Evolutionary conservation across 164 flowering plant genomes (phyloP), one percentile per base, ranked within the genome.

Genomic region (Magnolia sinica): DNA sequence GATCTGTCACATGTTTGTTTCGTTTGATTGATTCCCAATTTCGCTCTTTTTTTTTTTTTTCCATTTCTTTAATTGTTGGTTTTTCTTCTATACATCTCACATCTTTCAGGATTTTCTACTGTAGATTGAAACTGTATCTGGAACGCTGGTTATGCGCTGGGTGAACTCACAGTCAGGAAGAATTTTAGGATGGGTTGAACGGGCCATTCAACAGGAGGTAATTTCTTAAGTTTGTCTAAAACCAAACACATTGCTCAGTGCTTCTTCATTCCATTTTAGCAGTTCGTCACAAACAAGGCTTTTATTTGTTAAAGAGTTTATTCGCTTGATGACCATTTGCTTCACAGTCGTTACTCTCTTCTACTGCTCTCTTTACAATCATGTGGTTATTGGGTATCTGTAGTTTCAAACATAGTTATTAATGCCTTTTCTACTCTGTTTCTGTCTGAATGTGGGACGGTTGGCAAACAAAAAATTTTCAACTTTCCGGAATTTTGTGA

Each of bases 81-180:
- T 14, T 59, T 59, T 37, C 45, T 74, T 74, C 31, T 19, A 27
- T 74, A 50, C 5, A 37, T 74, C 19, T 31, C 22, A 0, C 76
- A 68, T 68, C 51, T 73, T 27, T 78, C 37, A 67, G 27, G 3
- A 61, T 63, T 80, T 66, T 18, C 71, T 50, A 59, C 45, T 75
- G 64, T 66, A 95, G 99, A 84, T 96, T 84, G 99, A 94, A 83
- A 79, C 92, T 64, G 77, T 89, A 78, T 94, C 99, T 77, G 99
- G 98, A 73, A 94, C 96, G 16, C 78, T 96, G 84, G 98, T 96
- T 29, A 65, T 96, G 89, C 92, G 98, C 16, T 96, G 99, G 99
- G 85, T 96, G 82, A 96, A 96, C 85, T 80, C 98, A 64, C 99
- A 94, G 83, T 94, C 92, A 73, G 93, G 84, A 82, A 90, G 97